These are phyloP conservation scores for Usnea hakonensis DNA, from an alignment of 495 filamentous ascomycete genomes.

Conservation along the genomic window DNA sequence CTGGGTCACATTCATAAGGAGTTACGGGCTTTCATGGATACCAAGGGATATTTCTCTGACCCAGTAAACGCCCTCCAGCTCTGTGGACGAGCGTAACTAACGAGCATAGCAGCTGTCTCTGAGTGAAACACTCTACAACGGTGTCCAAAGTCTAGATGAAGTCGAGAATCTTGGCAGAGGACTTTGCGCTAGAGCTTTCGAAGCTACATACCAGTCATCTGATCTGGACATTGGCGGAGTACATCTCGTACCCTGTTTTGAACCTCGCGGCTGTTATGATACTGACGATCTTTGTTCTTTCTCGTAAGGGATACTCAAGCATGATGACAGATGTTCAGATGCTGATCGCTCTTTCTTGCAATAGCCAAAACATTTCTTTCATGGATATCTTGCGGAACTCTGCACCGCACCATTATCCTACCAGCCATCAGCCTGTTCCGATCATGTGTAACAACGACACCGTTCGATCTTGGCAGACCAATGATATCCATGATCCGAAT, in stretches of 20 bases:
- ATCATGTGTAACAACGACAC: not conserved
- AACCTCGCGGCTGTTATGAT: not conserved
- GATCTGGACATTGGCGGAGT: not conserved
- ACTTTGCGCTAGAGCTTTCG: not conserved
- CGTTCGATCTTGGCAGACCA: not conserved
- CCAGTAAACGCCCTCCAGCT: not conserved
- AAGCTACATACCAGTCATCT: not conserved
- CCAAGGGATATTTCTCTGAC: not conserved
- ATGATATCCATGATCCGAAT: not conserved
- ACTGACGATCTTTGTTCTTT: not conserved
- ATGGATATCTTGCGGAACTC: not conserved
- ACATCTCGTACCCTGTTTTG: not conserved
- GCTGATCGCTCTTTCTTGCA: not conserved
- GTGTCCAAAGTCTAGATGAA: not conserved
- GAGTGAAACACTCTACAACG: not conserved
- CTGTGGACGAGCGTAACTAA: not conserved
- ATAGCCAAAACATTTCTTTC: not conserved
- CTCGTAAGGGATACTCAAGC: not conserved
- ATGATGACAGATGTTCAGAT: not conserved
- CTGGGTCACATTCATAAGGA: not conserved
- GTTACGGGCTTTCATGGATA: not conserved
- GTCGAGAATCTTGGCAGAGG: constrained; percentile 1
- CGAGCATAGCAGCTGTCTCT: not conserved
- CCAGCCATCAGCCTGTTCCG: not conserved
- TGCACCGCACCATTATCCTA: not conserved